Percentiles rank a stretch among this genome's conserved stretches.
phyloP scores from a whole-genome alignment of 331 rosid species.

The Rosa hybrid region DNA sequence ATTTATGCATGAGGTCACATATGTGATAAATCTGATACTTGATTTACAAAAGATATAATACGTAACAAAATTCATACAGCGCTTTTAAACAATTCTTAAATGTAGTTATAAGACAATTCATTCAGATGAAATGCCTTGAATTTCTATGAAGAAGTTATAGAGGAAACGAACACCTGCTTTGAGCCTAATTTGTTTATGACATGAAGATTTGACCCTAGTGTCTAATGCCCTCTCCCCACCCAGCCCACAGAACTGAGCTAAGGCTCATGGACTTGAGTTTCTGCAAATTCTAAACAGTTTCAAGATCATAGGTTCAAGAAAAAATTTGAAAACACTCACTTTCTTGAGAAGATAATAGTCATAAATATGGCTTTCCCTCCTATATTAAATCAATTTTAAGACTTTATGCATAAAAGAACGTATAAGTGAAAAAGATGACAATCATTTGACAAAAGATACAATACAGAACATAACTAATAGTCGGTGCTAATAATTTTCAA shows the following conservation, averaged over 20 bases:
- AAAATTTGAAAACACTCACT: not conserved
- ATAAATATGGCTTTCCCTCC: not conserved
- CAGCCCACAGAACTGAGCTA: not conserved
- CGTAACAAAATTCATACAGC: not conserved
- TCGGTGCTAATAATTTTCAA: not conserved
- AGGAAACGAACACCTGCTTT: not conserved
- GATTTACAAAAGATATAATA: not conserved
- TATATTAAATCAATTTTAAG: not conserved
- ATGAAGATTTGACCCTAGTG: not conserved
- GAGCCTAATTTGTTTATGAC: not conserved
- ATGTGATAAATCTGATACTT: not conserved
- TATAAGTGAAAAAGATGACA: not conserved
- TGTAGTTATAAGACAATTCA: not conserved
- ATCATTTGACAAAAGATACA: constrained; percentile 4
- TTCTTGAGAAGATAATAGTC: not conserved
- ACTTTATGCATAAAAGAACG: not conserved
- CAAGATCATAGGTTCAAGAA: not conserved
- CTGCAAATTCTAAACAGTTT: not conserved
- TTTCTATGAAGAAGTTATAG: not conserved
- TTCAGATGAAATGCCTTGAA: not conserved
- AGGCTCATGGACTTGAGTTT: not conserved
- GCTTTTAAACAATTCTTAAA: not conserved
- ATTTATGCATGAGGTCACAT: not conserved
- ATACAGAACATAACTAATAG: not conserved
- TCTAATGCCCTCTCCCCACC: not conserved